A percentile compares a stretch with the other conserved stretches of the same genome.
Conservation (phyloP, 805 yeast genomes). For the Schizosaccharomyces osmophilus region DNA sequence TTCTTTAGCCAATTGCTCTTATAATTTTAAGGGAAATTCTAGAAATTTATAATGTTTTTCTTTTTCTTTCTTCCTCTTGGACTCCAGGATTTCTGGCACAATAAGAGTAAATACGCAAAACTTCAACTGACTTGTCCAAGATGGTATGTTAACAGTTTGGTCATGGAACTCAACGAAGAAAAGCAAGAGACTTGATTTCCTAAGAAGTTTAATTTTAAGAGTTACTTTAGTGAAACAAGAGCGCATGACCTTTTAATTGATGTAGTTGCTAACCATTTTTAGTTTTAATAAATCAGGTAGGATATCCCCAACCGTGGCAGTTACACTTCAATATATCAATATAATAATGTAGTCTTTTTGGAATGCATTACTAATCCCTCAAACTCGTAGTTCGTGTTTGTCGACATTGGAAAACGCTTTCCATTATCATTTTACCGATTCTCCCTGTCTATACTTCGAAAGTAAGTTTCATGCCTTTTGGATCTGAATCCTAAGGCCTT, state of each 20-base stretch:
- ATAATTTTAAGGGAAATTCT: not conserved
- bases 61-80: not conserved
- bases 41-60: not conserved
- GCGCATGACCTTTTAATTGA: not conserved
- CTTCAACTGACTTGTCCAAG: not conserved
- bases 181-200: not conserved
- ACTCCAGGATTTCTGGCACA: not conserved
- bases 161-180: not conserved
- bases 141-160: not conserved
- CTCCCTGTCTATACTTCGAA: not conserved
- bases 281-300: not conserved
- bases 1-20: not conserved
- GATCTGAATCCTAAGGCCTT: no score
- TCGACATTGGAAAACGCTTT: not conserved
- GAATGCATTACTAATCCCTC: not conserved
- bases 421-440: not conserved
- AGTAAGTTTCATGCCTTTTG: not conserved
- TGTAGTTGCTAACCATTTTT: not conserved
- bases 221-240: no score
- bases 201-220: not conserved
- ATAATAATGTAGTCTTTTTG: not conserved
- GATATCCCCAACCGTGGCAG: not conserved
- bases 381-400: not conserved
- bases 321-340: not conserved
- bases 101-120: not conserved